A percentile compares a stretch with the other conserved stretches of the same genome.
phyloP scores from a whole-genome alignment of 768 basidiomycete genomes.

The Russula olivacea region DNA sequence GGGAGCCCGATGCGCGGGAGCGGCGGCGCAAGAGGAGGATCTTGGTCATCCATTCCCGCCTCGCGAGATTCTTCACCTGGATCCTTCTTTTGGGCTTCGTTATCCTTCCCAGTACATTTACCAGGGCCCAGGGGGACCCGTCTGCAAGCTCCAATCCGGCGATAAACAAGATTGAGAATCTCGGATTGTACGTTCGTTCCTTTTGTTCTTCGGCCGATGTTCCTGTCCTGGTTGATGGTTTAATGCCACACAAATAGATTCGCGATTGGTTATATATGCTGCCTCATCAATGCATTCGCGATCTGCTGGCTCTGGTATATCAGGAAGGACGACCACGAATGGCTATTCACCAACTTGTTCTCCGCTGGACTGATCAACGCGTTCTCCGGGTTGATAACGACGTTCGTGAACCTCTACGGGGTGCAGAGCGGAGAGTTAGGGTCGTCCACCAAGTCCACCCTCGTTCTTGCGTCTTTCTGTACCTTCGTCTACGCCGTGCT shows the following conservation, averaged over 20 bases:
- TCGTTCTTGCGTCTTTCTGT: background rate
- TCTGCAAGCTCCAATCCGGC: too few relatives aligned
- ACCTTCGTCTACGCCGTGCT: background rate
- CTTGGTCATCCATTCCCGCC: background rate
- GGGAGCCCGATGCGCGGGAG: background rate
- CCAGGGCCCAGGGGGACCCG: background rate
- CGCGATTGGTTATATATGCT: background rate
- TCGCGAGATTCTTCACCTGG: background rate
- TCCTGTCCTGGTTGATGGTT: too few relatives aligned
- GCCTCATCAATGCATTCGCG: background rate
- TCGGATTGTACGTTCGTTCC: background rate
- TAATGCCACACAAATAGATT: too few relatives aligned
- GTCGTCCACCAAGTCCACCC: background rate
- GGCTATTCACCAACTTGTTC: background rate
- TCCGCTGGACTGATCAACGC: background rate
- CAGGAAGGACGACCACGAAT: background rate
- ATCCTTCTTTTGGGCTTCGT: background rate
- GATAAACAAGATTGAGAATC: background rate
- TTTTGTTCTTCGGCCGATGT: background rate
- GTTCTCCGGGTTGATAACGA: background rate
- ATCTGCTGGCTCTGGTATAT: background rate
- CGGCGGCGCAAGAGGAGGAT: background rate
- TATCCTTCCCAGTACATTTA: constrained; percentile 1
- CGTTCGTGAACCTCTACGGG: background rate
- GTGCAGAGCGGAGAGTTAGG: background rate